phyloP scores from a whole-genome alignment of 2,329 filamentous ascomycete genomes.

The Fusarium dlaminii region DNA sequence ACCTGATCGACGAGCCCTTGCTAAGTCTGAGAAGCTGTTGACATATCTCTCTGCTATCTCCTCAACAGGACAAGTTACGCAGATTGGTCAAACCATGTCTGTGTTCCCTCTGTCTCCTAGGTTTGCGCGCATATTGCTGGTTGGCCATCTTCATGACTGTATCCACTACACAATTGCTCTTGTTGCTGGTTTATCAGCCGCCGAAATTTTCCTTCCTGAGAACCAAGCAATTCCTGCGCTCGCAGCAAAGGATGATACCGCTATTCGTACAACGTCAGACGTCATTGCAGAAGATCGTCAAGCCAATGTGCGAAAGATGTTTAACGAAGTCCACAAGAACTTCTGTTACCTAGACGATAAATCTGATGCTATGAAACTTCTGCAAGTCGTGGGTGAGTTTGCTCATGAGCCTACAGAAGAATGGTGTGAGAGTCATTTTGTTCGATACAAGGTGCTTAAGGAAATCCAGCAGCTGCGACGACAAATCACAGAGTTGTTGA shows the following conservation, averaged over 20 bases:
- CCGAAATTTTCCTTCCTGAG: slow-evolving; percentile 87
- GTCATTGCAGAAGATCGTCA: slow-evolving; percentile 76
- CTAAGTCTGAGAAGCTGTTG: slow-evolving; percentile 86
- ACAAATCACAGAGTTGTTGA: slow-evolving; percentile 85
- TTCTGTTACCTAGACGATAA: slow-evolving; percentile 84
- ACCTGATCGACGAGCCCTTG: slow-evolving; percentile 78
- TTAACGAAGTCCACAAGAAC: slow-evolving; percentile 77
- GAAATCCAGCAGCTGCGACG: slow-evolving; percentile 85
- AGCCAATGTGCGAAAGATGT: slow-evolving; percentile 68
- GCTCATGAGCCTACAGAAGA: slow-evolving; percentile 75
- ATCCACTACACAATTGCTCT: slow-evolving; percentile 87
- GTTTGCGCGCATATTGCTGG: slow-evolving; percentile 89
- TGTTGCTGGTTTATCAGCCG: slow-evolving; percentile 87
- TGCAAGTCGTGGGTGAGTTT: slow-evolving; percentile 89
- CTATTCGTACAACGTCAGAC: slow-evolving; percentile 71
- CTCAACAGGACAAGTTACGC: slow-evolving; percentile 77
- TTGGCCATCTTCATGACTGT: slow-evolving; percentile 84
- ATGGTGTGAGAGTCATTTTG: slow-evolving; percentile 86
- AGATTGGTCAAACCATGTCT: slow-evolving; percentile 82
- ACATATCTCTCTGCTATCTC: slow-evolving; percentile 86
- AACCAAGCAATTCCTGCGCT: slow-evolving; percentile 75
- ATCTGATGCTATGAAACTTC: slow-evolving; percentile 88
- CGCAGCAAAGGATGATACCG: slow-evolving; percentile 56
- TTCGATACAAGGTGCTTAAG: slow-evolving; percentile 85
- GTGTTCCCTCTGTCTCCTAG: slow-evolving; percentile 90